Evolutionary conservation across 352 stramenopile species (phyloP).

Genomic region (Phytopythium vexans): DNA sequence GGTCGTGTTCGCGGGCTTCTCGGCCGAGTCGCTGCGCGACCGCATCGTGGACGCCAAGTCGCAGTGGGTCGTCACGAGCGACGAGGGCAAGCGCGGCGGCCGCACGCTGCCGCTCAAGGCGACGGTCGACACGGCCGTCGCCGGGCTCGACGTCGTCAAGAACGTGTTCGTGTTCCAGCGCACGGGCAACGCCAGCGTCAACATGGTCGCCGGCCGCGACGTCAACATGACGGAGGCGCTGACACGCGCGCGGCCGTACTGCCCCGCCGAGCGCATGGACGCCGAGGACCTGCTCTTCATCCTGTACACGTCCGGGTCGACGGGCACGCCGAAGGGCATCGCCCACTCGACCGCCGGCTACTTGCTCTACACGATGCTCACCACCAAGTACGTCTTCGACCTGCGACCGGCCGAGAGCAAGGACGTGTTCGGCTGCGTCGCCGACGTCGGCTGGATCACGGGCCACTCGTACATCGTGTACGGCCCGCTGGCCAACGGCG

Average conservation of each 20-base stretch:
- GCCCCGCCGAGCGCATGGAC: constrained; percentile 94
- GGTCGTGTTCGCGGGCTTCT: constrained; percentile 97
- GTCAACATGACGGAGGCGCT: constrained; percentile 93
- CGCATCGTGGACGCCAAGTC: constrained; percentile 91
- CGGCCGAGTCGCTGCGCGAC: constrained; percentile 92
- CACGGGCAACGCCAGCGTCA: constrained; percentile 66
- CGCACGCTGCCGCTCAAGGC: constrained; percentile 93
- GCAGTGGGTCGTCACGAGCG: constrained; percentile 92
- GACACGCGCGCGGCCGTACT: constrained; percentile 90
- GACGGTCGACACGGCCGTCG: constrained; percentile 93
- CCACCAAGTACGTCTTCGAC: constrained; percentile 93
- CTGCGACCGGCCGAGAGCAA: constrained; percentile 61
- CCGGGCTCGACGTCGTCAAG: constrained; percentile 86
- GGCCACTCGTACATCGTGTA: constrained; percentile 98
- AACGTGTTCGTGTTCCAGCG: constrained; percentile 96
- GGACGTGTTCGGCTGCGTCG: constrained; percentile 95
- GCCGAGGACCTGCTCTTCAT: constrained; percentile 97
- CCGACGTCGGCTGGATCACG: constrained; percentile 97
- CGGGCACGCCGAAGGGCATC: constrained; percentile 95
- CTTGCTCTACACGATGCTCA: constrained; percentile 92
- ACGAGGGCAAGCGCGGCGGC: constrained; percentile 92
- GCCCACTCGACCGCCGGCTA: constrained; percentile 96
- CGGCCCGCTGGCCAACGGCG: constrained; percentile 94
- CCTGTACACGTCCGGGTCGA: constrained; percentile 98
- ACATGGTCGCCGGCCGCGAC: constrained; percentile 82